Evolutionary conservation across 345 rosid genomes (phyloP).

Genomic region (Litchi chinensis): DNA sequence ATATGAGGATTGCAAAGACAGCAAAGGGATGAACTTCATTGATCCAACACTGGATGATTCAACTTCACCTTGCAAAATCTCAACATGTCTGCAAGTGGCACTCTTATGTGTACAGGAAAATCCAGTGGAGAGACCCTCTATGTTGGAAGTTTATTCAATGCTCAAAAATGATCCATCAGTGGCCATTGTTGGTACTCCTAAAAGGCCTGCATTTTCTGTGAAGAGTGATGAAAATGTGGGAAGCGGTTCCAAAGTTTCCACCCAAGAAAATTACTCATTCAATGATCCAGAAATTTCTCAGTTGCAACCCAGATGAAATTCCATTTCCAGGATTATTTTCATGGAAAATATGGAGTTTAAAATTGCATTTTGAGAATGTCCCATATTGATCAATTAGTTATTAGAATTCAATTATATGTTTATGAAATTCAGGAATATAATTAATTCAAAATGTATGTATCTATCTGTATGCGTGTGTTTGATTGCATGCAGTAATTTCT

Average conservation of each 20-base stretch:
- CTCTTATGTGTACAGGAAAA: conserved; percentile 38
- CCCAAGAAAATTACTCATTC: conserved; percentile 24
- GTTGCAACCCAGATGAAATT: conserved; percentile 32
- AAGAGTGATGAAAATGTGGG: neutral
- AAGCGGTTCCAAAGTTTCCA: conserved; percentile 25
- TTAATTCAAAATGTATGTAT: too few species aligned
- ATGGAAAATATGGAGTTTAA: neutral
- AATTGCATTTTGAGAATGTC: too few species aligned
- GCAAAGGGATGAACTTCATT: conserved; percentile 27
- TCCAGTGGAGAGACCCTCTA: conserved; percentile 34
- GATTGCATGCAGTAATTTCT: too few species aligned
- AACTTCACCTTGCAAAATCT: conserved; percentile 18
- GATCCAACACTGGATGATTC: conserved; percentile 36
- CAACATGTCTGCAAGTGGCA: conserved; percentile 37
- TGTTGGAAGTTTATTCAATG: conserved; percentile 33
- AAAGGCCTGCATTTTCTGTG: conserved; percentile 38
- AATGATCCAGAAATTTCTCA: conserved; percentile 32
- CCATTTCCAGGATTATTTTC: neutral
- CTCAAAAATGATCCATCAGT: conserved; percentile 23
- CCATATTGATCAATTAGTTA: too few species aligned
- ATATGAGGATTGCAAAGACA: conserved; percentile 27
- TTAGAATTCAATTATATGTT: too few species aligned
- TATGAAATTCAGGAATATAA: too few species aligned
- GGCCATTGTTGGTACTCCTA: conserved; percentile 17
- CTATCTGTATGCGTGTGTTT: too few species aligned